Evolutionary conservation across 176 grass and related monocot species (phyloP).

Genomic region (Hordeum marinum): DNA sequence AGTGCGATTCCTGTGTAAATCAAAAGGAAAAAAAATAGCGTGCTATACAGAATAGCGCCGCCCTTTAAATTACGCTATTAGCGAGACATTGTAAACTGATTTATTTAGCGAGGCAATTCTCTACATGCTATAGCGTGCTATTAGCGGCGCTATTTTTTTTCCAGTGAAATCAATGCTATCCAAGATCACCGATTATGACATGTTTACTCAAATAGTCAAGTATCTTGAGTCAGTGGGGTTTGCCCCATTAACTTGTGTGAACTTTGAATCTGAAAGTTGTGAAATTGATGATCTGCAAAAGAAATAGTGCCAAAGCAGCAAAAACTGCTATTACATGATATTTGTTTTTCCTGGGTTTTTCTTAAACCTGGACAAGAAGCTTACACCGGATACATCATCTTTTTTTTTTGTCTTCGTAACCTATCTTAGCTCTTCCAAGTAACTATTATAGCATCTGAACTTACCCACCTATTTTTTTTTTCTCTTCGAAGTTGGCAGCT

Average conservation of each 20-base stretch:
- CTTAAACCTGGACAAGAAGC: background rate
- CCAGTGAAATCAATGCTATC: background rate
- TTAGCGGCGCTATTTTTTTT: too few species aligned
- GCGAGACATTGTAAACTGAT: too few species aligned
- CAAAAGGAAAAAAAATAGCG: too few species aligned
- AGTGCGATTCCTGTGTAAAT: background rate
- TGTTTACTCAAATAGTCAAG: background rate
- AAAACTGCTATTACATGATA: background rate
- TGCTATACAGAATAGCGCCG: too few species aligned
- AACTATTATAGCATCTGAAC: background rate
- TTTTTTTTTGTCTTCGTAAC: background rate
- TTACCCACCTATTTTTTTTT: constrained; percentile 10
- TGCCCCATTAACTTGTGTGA: background rate
- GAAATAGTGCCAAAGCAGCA: background rate
- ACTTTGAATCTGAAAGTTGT: constrained; percentile 1
- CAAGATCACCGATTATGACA: background rate
- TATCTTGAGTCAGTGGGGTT: background rate
- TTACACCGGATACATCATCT: background rate
- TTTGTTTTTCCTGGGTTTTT: background rate
- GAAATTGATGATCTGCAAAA: background rate
- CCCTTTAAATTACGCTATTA: too few species aligned
- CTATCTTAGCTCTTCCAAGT: background rate
- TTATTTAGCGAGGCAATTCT: too few species aligned
- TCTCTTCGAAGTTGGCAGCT: constrained; percentile 16
- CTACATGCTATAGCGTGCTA: too few species aligned